A percentile compares a stretch with the other conserved stretches of the same genome.
These are phyloP conservation scores for Penicillium sp. DNA, from an alignment of 2,329 filamentous ascomycete genomes.

Conservation along the genomic window DNA sequence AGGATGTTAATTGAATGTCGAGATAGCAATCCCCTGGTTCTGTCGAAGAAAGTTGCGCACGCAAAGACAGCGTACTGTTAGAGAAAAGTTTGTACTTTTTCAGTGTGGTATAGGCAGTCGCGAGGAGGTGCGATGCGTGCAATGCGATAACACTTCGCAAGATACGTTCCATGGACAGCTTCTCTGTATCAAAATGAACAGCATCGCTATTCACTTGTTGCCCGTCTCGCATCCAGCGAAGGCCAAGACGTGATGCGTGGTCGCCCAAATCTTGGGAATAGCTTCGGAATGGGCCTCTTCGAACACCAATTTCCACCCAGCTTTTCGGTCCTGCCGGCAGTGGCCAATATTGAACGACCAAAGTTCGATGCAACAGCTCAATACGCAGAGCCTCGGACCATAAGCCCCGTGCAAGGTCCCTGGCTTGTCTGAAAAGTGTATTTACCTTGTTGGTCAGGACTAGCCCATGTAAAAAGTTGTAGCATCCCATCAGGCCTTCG, in stretches of 20 bases:
- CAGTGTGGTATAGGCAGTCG: conserved; percentile 63
- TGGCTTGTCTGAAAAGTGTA: conserved; percentile 74
- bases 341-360: conserved; percentile 90
- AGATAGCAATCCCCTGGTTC: conserved; percentile 68
- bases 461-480: conserved; percentile 82
- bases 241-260: conserved; percentile 35
- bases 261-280: conserved; percentile 7
- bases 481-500: conserved; percentile 75
- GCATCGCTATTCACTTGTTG: conserved; percentile 68
- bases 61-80: conserved; percentile 57
- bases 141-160: conserved; percentile 71
- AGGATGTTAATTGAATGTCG: conserved; percentile 66
- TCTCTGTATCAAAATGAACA: conserved; percentile 64
- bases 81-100: conserved; percentile 60
- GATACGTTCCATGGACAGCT: conserved; percentile 71
- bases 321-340: conserved; percentile 70
- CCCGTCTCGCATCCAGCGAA: conserved; percentile 81
- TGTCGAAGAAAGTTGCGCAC: conserved; percentile 55
- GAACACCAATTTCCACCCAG: conserved; percentile 84
- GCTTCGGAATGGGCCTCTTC: conserved; percentile 23
- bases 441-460: conserved; percentile 87
- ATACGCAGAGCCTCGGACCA: conserved; percentile 79
- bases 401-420: conserved; percentile 63
- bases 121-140: conserved; percentile 71
- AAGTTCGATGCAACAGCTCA: conserved; percentile 73